Evolutionary conservation across 2,329 filamentous ascomycete species (phyloP).

Genomic region (Blastomyces gilchristii): DNA sequence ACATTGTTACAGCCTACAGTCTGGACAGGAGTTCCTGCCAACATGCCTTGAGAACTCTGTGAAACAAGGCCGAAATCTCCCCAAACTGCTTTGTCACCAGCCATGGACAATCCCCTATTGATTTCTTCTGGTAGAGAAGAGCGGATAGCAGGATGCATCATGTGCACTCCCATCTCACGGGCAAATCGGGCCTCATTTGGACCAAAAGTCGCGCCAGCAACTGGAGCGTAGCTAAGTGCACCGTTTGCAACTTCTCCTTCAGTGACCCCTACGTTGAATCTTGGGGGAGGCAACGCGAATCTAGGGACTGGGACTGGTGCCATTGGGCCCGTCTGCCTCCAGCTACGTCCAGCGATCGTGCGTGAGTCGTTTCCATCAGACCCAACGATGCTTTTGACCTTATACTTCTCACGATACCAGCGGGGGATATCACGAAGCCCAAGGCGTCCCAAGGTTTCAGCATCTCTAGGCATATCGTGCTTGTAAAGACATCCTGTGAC

Average conservation of each 20-base stretch:
- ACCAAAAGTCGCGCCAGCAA: background rate
- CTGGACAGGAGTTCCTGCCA: background rate
- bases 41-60: background rate
- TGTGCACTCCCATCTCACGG: background rate
- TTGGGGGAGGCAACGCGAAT: background rate
- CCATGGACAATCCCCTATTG: background rate
- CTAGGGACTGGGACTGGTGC: no score
- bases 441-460: constrained; percentile 53
- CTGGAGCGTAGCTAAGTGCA: background rate
- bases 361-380: constrained; percentile 1
- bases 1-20: background rate
- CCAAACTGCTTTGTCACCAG: background rate
- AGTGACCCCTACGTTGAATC: background rate
- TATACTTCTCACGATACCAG: constrained; percentile 46
- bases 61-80: background rate
- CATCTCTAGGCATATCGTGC: constrained; percentile 75
- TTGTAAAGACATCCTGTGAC: constrained; percentile 67
- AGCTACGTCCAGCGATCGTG: constrained; percentile 3
- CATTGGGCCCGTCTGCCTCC: background rate
- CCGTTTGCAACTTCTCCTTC: background rate
- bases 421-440: constrained; percentile 52
- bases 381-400: constrained; percentile 10
- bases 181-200: background rate
- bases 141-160: background rate
- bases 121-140: background rate